phyloP scores from a whole-genome alignment of 192 early-diverging fungal species.

The Irineochytrium annulatum region DNA sequence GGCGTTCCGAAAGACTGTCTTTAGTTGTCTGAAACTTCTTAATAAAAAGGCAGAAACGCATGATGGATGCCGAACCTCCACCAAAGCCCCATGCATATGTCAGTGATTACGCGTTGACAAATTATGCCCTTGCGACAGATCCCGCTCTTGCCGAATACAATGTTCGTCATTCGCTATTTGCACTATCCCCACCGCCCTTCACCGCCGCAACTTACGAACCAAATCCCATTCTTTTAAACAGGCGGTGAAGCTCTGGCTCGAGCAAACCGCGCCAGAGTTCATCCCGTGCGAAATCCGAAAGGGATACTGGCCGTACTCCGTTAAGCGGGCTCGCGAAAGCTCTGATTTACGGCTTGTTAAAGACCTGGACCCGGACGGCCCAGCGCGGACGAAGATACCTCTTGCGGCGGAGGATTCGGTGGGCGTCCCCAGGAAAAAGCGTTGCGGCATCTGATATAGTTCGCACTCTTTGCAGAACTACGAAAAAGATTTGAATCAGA shows the following conservation, averaged over 20 bases:
- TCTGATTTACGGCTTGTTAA: constrained; percentile 21
- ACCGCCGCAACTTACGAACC: neutral
- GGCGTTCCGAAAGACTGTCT: neutral
- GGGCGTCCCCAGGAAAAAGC: neutral
- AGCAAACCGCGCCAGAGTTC: constrained; percentile 32
- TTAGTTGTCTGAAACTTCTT: neutral
- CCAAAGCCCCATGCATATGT: constrained; percentile 7
- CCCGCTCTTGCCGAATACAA: neutral
- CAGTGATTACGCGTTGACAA: constrained; percentile 5
- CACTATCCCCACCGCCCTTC: neutral
- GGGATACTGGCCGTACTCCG: constrained; percentile 32
- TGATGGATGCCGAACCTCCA: neutral
- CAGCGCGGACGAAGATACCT: constrained; percentile 23
- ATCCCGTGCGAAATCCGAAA: constrained; percentile 24
- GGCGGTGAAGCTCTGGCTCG: constrained; percentile 43
- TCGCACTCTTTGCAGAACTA: constrained; percentile 22
- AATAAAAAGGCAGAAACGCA: neutral
- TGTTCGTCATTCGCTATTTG: neutral
- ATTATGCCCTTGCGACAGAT: neutral
- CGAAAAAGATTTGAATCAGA: constrained; percentile 54
- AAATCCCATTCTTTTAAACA: constrained; percentile 6
- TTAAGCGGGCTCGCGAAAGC: no score
- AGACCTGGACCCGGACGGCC: constrained; percentile 44
- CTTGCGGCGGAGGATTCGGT: constrained; percentile 33
- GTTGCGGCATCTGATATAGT: neutral